phyloP scores from a whole-genome alignment of 2,329 filamentous ascomycete species.

The Ampelomyces quisqualis region DNA sequence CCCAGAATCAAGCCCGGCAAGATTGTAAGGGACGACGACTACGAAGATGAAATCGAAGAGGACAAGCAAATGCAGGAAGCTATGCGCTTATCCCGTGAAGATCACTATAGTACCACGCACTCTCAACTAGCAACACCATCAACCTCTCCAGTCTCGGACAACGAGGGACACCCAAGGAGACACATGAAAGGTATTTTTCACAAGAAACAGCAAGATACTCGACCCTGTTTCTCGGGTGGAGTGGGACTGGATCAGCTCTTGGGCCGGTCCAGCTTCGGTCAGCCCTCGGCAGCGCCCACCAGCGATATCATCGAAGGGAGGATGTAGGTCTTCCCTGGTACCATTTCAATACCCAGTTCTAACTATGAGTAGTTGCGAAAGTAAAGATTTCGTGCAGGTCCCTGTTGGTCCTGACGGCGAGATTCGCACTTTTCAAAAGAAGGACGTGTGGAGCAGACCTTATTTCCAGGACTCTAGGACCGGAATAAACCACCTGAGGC shows the following conservation, averaged over 20 bases:
- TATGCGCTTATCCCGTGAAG: neutral
- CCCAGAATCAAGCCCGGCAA: neutral
- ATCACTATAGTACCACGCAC: neutral
- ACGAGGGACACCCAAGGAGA: too few relatives aligned
- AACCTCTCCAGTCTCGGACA: neutral
- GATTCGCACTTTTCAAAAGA: constrained; percentile 11
- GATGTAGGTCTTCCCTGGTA: constrained; percentile 13
- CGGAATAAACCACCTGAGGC: constrained; percentile 11
- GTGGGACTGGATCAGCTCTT: neutral
- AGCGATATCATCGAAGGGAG: constrained; percentile 21
- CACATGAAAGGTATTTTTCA: too few relatives aligned
- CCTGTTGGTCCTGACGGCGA: constrained; percentile 19
- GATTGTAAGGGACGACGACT: neutral
- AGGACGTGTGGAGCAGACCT: constrained; percentile 12
- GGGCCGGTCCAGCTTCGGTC: constrained; percentile 1
- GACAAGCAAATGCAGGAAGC: neutral
- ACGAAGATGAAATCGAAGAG: neutral
- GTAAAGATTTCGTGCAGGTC: constrained; percentile 24
- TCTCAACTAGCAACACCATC: neutral
- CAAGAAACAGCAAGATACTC: too few relatives aligned
- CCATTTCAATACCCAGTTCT: neutral
- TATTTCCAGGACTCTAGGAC: constrained; percentile 18
- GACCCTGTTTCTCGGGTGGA: neutral
- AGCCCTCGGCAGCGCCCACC: constrained; percentile 1
- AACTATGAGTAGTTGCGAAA: constrained; percentile 9